Conservation (phyloP, 768 basidiomycete species). For the Amanita brunnescens region DNA sequence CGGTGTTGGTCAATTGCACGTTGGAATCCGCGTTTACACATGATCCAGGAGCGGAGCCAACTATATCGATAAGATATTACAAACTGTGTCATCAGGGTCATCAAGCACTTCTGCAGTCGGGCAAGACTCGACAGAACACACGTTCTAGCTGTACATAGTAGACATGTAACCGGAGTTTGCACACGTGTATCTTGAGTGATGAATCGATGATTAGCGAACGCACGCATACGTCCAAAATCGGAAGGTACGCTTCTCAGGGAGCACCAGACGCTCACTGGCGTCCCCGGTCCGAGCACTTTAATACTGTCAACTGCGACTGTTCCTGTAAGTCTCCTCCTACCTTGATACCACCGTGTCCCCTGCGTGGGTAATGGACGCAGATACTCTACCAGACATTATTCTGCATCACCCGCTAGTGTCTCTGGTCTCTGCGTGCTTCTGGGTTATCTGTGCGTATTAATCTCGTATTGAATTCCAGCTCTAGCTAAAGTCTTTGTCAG, state of each 20-base stretch:
- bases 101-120: constrained; percentile 81
- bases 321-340: neutral
- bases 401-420: constrained; percentile 66
- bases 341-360: neutral
- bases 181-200: neutral
- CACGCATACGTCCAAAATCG: neutral
- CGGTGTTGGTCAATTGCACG: constrained; percentile 14
- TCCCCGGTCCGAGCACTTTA: neutral
- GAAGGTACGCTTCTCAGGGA: too few species aligned
- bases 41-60: constrained; percentile 74
- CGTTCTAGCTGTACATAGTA: constrained; percentile 51
- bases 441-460: constrained; percentile 63
- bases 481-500: constrained; percentile 27
- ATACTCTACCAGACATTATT: constrained; percentile 23
- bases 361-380: constrained; percentile 25
- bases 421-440: constrained; percentile 73
- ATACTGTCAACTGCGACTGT: neutral
- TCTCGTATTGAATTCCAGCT: neutral
- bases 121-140: constrained; percentile 84
- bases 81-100: constrained; percentile 78
- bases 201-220: neutral
- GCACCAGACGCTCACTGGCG: neutral
- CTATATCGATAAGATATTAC: constrained; percentile 82
- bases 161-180: neutral
- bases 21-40: neutral